phyloP scores from a whole-genome alignment of 2,329 filamentous ascomycete genomes.

The Biscogniauxia mediterranea region DNA sequence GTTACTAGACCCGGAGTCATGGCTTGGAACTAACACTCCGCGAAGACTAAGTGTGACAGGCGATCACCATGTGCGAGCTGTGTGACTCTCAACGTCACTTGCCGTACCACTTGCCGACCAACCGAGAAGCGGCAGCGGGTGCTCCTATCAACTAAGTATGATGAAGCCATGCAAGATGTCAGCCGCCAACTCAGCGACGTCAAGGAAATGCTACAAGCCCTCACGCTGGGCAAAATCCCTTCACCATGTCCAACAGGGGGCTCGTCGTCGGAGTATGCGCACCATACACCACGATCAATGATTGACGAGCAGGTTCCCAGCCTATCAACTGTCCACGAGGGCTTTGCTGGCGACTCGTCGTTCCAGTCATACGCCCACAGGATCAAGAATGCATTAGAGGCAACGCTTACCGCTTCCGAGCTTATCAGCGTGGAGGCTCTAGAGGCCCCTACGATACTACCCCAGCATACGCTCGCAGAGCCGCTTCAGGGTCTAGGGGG shows the following conservation, averaged over 20 bases:
- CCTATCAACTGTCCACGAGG: conserved; percentile 22
- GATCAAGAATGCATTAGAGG: conserved; percentile 21
- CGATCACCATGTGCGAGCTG: conserved; percentile 31
- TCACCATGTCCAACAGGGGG: conserved; percentile 2
- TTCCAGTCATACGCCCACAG: conserved; percentile 27
- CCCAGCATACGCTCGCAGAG: conserved; percentile 8
- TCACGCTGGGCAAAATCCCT: conserved; percentile 16
- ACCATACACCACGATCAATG: conserved; percentile 22
- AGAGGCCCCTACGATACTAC: conserved; percentile 2
- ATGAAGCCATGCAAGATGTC: conserved; percentile 32
- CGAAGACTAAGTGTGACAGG: conserved; percentile 32
- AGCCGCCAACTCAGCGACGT: conserved; percentile 28
- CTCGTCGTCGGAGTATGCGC: not conserved
- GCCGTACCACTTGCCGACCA: conserved; percentile 22
- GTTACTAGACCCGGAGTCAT: not conserved
- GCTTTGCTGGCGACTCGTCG: conserved; percentile 29
- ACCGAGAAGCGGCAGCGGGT: conserved; percentile 33
- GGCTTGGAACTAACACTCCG: not conserved
- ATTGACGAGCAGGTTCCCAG: conserved; percentile 28
- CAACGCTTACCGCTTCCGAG: conserved; percentile 21
- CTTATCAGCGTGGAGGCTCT: conserved; percentile 9
- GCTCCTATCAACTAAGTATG: conserved; percentile 31
- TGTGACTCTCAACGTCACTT: conserved; percentile 27
- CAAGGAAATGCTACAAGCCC: conserved; percentile 24
- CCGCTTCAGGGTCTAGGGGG: conserved; percentile 6